Evolutionary conservation across 352 stramenopile genomes (phyloP).

Genomic region (Globisporangium megalacanthum): DNA sequence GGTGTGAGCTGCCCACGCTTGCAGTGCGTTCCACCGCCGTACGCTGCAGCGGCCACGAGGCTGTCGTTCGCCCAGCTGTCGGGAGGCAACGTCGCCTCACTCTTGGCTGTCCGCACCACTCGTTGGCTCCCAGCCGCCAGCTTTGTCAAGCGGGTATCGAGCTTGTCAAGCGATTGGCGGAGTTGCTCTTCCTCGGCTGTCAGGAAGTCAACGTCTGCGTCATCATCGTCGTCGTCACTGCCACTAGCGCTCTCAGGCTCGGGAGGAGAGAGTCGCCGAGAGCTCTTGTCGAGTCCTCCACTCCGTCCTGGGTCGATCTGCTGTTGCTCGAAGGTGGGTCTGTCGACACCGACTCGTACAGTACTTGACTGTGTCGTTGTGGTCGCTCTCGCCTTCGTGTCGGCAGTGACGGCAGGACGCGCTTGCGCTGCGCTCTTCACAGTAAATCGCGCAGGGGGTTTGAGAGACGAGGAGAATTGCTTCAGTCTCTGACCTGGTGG

Average conservation of each 20-base stretch:
- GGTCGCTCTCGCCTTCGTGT: neutral
- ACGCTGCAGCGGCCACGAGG: conserved; percentile 22
- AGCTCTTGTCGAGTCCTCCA: too few relatives aligned
- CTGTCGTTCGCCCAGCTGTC: conserved; percentile 9
- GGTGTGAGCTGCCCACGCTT: conserved; percentile 29
- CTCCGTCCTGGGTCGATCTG: too few relatives aligned
- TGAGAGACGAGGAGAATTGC: neutral
- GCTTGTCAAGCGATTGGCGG: conserved; percentile 51
- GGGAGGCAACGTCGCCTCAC: neutral
- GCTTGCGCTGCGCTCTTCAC: neutral
- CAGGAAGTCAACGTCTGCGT: conserved; percentile 4
- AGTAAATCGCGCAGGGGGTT: conserved; percentile 3
- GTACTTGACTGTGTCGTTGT: too few relatives aligned
- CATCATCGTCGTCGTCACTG: conserved; percentile 20
- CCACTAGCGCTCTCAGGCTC: neutral
- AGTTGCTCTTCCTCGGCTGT: conserved; percentile 36
- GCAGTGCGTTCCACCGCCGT: conserved; percentile 39
- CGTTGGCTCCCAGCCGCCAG: conserved; percentile 2
- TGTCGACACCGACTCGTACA: too few relatives aligned
- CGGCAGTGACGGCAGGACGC: neutral
- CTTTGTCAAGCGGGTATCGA: conserved; percentile 30
- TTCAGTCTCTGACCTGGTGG: too few relatives aligned
- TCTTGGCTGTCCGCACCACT: neutral
- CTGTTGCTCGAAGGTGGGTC: neutral
- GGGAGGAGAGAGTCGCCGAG: too few relatives aligned